Percentiles rank a stretch among this genome's conserved stretches.
Conservation (phyloP, 2,329 filamentous ascomycete species). For the Biscogniauxia mediterranea region DNA sequence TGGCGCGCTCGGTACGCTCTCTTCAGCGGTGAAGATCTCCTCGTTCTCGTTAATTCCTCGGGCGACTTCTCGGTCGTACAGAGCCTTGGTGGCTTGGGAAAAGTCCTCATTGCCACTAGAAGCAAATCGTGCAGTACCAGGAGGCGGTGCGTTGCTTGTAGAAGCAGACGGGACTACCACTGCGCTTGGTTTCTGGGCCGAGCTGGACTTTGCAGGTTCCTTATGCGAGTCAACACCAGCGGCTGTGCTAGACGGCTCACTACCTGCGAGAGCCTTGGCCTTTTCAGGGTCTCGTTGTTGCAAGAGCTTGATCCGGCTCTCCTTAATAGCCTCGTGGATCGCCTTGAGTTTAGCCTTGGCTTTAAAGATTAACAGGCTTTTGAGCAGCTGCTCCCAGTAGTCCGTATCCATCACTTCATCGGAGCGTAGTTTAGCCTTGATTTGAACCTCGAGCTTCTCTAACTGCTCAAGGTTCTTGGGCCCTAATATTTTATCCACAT, state of each 20-base stretch:
- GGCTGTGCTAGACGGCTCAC: conserved; percentile 37
- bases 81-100: conserved; percentile 79
- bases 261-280: conserved; percentile 46
- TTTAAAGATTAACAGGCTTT: conserved; percentile 85
- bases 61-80: conserved; percentile 91
- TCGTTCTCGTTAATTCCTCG: conserved; percentile 90
- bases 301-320: conserved; percentile 65
- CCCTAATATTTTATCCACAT: conserved; percentile 82
- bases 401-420: conserved; percentile 93
- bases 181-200: conserved; percentile 26
- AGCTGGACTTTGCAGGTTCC: conserved; percentile 18
- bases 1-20: conserved; percentile 63
- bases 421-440: conserved; percentile 79
- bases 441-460: conserved; percentile 82
- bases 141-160: conserved; percentile 42
- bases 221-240: conserved; percentile 38
- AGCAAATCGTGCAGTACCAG: conserved; percentile 68
- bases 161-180: conserved; percentile 26
- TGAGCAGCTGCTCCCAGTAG: conserved; percentile 93
- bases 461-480: conserved; percentile 86
- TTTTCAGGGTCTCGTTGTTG: conserved; percentile 66
- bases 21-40: conserved; percentile 91
- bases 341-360: conserved; percentile 80
- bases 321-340: conserved; percentile 73
- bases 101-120: conserved; percentile 72